Percentiles rank a stretch among this genome's conserved stretches.
Conservation (phyloP, 768 basidiomycete genomes). For the Leccinum disarticulatum region DNA sequence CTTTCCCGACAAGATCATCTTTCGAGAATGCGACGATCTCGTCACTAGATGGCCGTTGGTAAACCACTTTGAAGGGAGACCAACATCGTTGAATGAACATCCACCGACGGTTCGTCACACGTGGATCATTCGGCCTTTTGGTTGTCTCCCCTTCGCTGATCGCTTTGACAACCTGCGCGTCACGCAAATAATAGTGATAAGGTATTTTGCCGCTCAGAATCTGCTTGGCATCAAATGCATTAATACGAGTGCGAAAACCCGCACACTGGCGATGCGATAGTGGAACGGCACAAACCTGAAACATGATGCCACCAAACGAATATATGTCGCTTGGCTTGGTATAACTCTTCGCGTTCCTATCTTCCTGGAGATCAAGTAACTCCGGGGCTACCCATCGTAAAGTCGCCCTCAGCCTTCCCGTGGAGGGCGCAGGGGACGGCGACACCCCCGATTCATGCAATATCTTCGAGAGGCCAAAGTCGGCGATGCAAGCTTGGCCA, state of each 20-base stretch:
- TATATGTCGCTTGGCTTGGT: conserved; percentile 11
- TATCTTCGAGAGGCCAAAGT: neutral
- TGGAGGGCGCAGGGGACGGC: conserved; percentile 35
- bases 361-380: conserved; percentile 29
- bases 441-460: conserved; percentile 32
- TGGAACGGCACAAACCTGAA: conserved; percentile 11
- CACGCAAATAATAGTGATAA: conserved; percentile 2
- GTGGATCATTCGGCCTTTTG: neutral
- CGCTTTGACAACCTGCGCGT: conserved; percentile 4
- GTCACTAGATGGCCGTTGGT: conserved; percentile 3
- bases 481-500: neutral
- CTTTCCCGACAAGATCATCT: neutral
- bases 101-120: conserved; percentile 7
- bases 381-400: conserved; percentile 45
- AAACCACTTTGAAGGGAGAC: neutral
- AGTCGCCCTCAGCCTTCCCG: neutral
- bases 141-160: neutral
- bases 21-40: conserved; percentile 2
- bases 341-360: conserved; percentile 9
- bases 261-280: neutral
- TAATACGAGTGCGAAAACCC: neutral
- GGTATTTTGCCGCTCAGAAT: conserved; percentile 8
- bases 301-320: conserved; percentile 32
- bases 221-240: neutral
- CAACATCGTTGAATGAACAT: conserved; percentile 7